A percentile compares a stretch with the other conserved stretches of the same genome.
Conservation (phyloP, 2,329 filamentous ascomycete genomes). For the Hirsutella minnesotensis region DNA sequence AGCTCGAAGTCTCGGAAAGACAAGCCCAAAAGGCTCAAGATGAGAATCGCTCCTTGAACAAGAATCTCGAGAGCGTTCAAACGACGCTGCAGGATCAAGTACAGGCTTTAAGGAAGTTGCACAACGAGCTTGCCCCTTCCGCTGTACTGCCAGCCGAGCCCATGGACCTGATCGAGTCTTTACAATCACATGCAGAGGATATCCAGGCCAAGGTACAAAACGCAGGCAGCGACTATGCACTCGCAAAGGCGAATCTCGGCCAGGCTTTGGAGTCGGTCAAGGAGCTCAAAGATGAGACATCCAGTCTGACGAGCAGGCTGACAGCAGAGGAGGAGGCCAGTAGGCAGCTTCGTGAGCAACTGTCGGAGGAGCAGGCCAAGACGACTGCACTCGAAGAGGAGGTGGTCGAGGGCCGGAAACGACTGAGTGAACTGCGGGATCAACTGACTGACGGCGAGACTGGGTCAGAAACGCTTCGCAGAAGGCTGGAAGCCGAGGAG, state of each 20-base stretch:
- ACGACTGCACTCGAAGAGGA: constrained; percentile 42
- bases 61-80: constrained; percentile 37
- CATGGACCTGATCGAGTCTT: constrained; percentile 44
- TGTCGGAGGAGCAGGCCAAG: constrained; percentile 42
- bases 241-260: constrained; percentile 53
- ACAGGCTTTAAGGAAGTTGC: constrained; percentile 44
- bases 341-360: constrained; percentile 39
- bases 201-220: constrained; percentile 47
- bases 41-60: constrained; percentile 36
- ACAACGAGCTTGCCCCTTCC: constrained; percentile 44
- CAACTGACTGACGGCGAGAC: constrained; percentile 75
- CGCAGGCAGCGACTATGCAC: constrained; percentile 44
- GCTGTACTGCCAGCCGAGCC: constrained; percentile 43
- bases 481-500: constrained; percentile 66
- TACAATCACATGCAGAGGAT: constrained; percentile 46
- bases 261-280: constrained; percentile 41
- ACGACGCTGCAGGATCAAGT: constrained; percentile 39
- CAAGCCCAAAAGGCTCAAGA: constrained; percentile 45
- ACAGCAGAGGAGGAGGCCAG: constrained; percentile 38
- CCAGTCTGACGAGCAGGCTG: constrained; percentile 38
- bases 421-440: constrained; percentile 55
- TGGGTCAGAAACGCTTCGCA: constrained; percentile 67
- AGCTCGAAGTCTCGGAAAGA: constrained; percentile 44
- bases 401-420: constrained; percentile 51
- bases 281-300: constrained; percentile 46